These are phyloP conservation scores for Pestalotiopsis sp. DNA, from an alignment of 2,329 filamentous ascomycete genomes.

Conservation along the genomic window DNA sequence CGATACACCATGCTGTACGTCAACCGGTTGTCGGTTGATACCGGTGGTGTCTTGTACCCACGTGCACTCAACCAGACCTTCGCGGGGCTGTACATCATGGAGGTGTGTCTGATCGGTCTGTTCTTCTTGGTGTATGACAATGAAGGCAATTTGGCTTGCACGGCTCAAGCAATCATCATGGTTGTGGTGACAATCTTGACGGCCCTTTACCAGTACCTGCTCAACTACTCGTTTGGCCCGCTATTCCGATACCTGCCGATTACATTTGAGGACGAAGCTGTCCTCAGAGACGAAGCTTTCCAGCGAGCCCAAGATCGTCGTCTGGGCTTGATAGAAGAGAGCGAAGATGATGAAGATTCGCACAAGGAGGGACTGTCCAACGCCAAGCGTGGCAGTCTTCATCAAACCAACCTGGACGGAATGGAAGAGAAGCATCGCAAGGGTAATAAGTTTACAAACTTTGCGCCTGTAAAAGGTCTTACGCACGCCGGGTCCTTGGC, in stretches of 20 bases:
- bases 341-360: conserved; percentile 48
- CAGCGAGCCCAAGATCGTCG: conserved; percentile 74
- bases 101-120: conserved; percentile 83
- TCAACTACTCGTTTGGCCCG: conserved; percentile 84
- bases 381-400: conserved; percentile 44
- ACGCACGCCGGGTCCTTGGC: conserved; percentile 52
- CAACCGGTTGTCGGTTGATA: conserved; percentile 85
- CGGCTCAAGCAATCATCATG: conserved; percentile 83
- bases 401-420: conserved; percentile 36
- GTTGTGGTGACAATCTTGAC: conserved; percentile 75
- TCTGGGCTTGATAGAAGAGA: conserved; percentile 61
- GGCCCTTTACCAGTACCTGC: conserved; percentile 73
- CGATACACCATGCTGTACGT: conserved; percentile 98
- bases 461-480: conserved; percentile 48
- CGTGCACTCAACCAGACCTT: conserved; percentile 94
- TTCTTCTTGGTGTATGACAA: conserved; percentile 78
- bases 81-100: conserved; percentile 92
- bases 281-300: conserved; percentile 88
- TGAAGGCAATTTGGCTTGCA: conserved; percentile 57
- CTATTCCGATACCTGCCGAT: conserved; percentile 89
- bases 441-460: conserved; percentile 29
- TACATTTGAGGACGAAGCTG: conserved; percentile 93
- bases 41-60: conserved; percentile 89
- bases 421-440: conserved; percentile 26
- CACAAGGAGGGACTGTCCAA: conserved; percentile 42